These are phyloP conservation scores for Lineolata rhizophorae DNA, from an alignment of 495 filamentous ascomycete species.

Conservation along the genomic window DNA sequence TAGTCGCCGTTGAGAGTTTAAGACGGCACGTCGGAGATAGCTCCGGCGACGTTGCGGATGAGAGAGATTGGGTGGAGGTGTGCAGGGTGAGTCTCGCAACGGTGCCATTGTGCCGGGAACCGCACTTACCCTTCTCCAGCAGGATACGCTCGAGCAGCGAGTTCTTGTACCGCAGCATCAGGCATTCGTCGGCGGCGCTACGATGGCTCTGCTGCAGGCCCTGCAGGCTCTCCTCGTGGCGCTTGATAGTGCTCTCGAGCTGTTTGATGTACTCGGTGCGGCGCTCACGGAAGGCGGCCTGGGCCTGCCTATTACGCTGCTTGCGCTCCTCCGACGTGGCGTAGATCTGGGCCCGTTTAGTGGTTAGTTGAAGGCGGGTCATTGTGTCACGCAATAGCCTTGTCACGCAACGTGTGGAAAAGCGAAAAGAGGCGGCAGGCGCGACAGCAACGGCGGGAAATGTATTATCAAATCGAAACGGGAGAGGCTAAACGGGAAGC, in stretches of 20 bases:
- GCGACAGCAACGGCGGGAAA: constrained; percentile 8
- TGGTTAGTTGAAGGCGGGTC: too few species aligned
- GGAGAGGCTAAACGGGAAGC: constrained; percentile 2
- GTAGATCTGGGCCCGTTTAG: constrained; percentile 48
- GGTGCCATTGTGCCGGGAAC: not conserved
- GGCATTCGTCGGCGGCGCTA: constrained; percentile 84
- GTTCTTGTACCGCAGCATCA: constrained; percentile 98
- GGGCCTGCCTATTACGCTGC: constrained; percentile 90
- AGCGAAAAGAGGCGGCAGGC: constrained; percentile 7
- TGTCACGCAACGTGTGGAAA: too few species aligned
- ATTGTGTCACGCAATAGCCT: too few species aligned
- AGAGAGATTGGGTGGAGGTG: not conserved
- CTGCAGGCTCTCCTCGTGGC: constrained; percentile 82
- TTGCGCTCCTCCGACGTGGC: constrained; percentile 96
- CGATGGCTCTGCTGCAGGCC: constrained; percentile 86
- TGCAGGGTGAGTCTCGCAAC: not conserved
- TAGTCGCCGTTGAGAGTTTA: constrained; percentile 2
- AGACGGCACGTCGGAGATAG: too few species aligned
- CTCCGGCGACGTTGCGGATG: too few species aligned
- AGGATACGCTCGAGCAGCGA: constrained; percentile 86
- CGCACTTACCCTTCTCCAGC: constrained; percentile 63
- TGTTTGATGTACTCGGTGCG: constrained; percentile 99
- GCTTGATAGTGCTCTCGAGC: constrained; percentile 89
- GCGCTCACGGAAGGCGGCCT: constrained; percentile 89
- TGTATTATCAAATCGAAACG: not conserved